Evolutionary conservation across 805 yeast species (phyloP), one percentile per base, ranked within the genome.

Genomic region (Scheffersomyces spartinae): DNA sequence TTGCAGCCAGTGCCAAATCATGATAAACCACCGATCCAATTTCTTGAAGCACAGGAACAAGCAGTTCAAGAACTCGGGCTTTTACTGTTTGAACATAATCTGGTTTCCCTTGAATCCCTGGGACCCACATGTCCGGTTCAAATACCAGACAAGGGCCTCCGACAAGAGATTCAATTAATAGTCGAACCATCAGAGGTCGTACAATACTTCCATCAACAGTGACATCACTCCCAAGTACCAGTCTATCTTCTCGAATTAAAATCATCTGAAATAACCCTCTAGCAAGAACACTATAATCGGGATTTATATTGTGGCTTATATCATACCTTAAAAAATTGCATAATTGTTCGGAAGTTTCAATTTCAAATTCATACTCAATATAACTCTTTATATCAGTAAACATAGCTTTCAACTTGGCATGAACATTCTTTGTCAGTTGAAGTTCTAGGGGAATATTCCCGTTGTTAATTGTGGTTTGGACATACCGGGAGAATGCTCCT

Each of bases 221-320:
- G 7, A 51, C 21, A 7, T 26, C 25, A 7, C 33, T 55, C 0
- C 85, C 86, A 13, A 74, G 37, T 2, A 80, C 53, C 1, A 72
- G 53, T 27, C 63, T 64, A 43, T 77, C 74, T 39, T 77, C 81
- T 32, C 83, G 54, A 6, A 78, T 55, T 13, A 77, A 50, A 38
- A 67, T 73, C 13, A 76, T 49, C 28, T 77, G 82, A 37, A 74
- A 64, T 7, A 74, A 38, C 2, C 80, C 79, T 31, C 86, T 60
- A 2, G 76, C 63, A n/a, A 80, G 44, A 5, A 64, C 67, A 34
- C 61, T 64, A 21, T 49, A 43, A 4, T 34, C 29, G 3, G 29
- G 17, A 6, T 37, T 33, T 19, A 51, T 42, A 10, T 40, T 33
- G 19, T 33, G 30, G 8, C 46, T 43, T 13, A 59, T 35, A 20